These are phyloP conservation scores for Colletotrichum lini DNA, from an alignment of 2,329 filamentous ascomycete species.

Conservation along the genomic window DNA sequence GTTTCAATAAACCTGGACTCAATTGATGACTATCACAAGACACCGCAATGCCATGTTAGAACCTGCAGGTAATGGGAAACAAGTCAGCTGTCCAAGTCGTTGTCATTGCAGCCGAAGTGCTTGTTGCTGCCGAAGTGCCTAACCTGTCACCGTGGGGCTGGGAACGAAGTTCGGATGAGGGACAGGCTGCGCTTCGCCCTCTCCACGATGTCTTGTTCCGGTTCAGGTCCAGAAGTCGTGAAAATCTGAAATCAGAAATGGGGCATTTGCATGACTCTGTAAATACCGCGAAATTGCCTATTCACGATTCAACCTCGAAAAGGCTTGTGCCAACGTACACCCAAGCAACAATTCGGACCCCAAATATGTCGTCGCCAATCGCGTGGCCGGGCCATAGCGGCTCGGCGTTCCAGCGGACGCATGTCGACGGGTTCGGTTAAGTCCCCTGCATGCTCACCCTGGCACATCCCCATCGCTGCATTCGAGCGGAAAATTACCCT, in stretches of 20 bases:
- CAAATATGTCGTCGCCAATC: constrained; percentile 24
- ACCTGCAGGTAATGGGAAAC: neutral
- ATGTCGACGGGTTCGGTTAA: constrained; percentile 10
- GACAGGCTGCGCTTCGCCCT: neutral
- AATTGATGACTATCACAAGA: neutral
- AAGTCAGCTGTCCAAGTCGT: neutral
- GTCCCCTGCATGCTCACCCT: constrained; percentile 26
- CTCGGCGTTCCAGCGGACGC: constrained; percentile 23
- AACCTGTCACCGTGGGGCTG: neutral
- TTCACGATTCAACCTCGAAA: constrained; percentile 11
- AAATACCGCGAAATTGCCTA: neutral
- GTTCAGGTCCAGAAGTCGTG: neutral
- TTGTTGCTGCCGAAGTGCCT: neutral
- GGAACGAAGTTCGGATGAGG: neutral
- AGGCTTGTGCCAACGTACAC: neutral
- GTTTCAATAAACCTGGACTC: constrained; percentile 11
- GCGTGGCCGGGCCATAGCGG: constrained; percentile 24
- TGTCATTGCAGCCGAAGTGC: constrained; percentile 2
- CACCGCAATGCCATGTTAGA: neutral
- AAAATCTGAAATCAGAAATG: neutral
- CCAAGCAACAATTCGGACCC: constrained; percentile 5
- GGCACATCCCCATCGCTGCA: neutral
- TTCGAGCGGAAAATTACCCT: constrained; percentile 28
- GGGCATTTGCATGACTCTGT: constrained; percentile 16
- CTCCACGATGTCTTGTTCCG: neutral